Conservation (phyloP, 2,329 filamentous ascomycete species). For the Emergomyces pasteurianus region DNA sequence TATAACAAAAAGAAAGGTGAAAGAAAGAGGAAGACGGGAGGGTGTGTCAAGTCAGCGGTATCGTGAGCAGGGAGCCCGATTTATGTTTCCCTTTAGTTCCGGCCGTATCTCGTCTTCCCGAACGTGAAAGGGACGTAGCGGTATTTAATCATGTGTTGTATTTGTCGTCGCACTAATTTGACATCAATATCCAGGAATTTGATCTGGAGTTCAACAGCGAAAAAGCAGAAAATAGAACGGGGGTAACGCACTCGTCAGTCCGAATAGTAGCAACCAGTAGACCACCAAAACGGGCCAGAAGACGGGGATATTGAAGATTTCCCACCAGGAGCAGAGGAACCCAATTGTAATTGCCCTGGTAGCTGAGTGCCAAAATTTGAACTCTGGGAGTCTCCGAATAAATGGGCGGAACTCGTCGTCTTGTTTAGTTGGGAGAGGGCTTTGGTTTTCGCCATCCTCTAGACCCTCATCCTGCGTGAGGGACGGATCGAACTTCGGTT, state of each 20-base stretch:
- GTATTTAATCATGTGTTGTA: conserved; percentile 99
- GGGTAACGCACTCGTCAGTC: conserved; percentile 70
- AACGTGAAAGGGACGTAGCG: conserved; percentile 91
- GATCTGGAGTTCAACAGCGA: background rate
- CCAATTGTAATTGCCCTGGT: conserved; percentile 74
- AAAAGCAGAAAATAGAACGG: background rate
- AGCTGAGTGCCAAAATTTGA: conserved; percentile 99
- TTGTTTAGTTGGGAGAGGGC: conserved; percentile 72
- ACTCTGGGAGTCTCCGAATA: conserved; percentile 89
- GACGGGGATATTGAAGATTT: conserved; percentile 89
- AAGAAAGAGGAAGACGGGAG: background rate
- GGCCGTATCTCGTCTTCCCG: conserved; percentile 68
- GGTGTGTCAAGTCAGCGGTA: background rate
- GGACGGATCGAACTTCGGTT: conserved; percentile 96
- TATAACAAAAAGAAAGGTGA: too few species aligned
- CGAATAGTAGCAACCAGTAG: conserved; percentile 96
- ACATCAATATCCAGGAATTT: conserved; percentile 3
- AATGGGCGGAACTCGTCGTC: conserved; percentile 98
- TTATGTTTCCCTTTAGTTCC: conserved; percentile 6
- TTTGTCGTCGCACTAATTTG: conserved; percentile 81
- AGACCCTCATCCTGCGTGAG: conserved; percentile 92
- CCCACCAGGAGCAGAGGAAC: conserved; percentile 84
- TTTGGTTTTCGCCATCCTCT: conserved; percentile 75
- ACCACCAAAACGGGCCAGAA: conserved; percentile 98
- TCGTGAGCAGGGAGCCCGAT: background rate